A percentile compares a stretch with the other conserved stretches of the same genome.
phyloP scores from a whole-genome alignment of 2,329 filamentous ascomycete genomes.

The Delphinella strobiligena region DNA sequence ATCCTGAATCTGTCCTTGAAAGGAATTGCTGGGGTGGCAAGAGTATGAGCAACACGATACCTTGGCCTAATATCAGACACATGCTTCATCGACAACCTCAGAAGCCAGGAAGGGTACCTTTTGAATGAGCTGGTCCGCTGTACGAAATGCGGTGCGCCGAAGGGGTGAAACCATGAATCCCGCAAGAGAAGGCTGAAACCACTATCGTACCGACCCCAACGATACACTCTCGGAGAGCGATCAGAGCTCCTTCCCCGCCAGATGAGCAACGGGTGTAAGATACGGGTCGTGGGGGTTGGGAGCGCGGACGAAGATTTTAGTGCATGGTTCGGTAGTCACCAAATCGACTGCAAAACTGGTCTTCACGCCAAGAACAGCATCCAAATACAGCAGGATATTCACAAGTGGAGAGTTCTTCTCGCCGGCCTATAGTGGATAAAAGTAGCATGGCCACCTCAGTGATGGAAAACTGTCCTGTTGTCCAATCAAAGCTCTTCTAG shows the following conservation, averaged over 20 bases:
- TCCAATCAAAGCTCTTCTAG: too few relatives aligned
- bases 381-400: slow-evolving; percentile 23
- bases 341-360: slow-evolving; percentile 40
- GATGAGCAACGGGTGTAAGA: slow-evolving; percentile 50
- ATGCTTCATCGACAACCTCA: neutral
- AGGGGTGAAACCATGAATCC: slow-evolving; percentile 19
- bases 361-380: slow-evolving; percentile 41
- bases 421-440: slow-evolving; percentile 37
- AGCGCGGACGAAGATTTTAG: slow-evolving; percentile 29
- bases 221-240: slow-evolving; percentile 46
- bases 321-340: slow-evolving; percentile 15
- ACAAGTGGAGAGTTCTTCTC: slow-evolving; percentile 23
- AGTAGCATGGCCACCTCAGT: slow-evolving; percentile 33
- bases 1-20: too few relatives aligned
- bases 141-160: slow-evolving; percentile 48
- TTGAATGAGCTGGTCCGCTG: slow-evolving; percentile 19
- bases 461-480: slow-evolving; percentile 49
- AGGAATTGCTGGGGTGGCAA: too few relatives aligned
- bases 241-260: slow-evolving; percentile 51
- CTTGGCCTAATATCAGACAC: too few relatives aligned
- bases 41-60: too few relatives aligned
- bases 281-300: slow-evolving; percentile 51
- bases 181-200: slow-evolving; percentile 67
- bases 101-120: neutral
- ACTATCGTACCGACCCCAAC: slow-evolving; percentile 54